Evolutionary conservation across 164 flowering plant species (phyloP).

Genomic region (Saururus chinensis): DNA sequence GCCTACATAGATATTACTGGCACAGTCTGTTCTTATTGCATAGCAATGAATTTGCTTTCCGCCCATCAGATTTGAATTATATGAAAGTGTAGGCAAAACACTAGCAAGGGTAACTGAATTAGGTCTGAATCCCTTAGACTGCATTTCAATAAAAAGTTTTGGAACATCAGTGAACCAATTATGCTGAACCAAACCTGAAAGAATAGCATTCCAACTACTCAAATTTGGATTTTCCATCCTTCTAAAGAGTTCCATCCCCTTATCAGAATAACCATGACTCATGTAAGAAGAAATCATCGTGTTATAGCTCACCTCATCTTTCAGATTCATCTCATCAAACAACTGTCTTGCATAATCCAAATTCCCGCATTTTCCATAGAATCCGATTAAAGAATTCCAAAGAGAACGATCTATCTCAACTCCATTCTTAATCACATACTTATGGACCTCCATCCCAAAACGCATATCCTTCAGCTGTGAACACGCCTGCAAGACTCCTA

Average conservation of each 20-base stretch:
- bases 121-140: slow-evolving; percentile 35
- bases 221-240: slow-evolving; percentile 35
- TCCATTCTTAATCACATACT: slow-evolving; percentile 21
- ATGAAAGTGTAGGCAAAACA: slow-evolving; percentile 54
- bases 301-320: slow-evolving; percentile 57
- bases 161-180: slow-evolving; percentile 27
- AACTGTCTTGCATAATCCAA: slow-evolving; percentile 63
- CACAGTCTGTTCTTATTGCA: slow-evolving; percentile 41
- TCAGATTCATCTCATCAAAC: slow-evolving; percentile 50
- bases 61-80: slow-evolving; percentile 39
- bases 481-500: slow-evolving; percentile 67
- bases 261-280: slow-evolving; percentile 55
- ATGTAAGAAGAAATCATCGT: slow-evolving; percentile 63
- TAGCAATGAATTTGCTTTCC: slow-evolving; percentile 64
- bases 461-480: slow-evolving; percentile 53
- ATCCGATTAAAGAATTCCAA: slow-evolving; percentile 49
- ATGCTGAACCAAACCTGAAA: slow-evolving; percentile 76
- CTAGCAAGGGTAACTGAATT: slow-evolving; percentile 63
- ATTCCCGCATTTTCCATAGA: slow-evolving; percentile 76
- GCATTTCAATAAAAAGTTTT: slow-evolving; percentile 46
- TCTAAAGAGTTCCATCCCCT: slow-evolving; percentile 51
- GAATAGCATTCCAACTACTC: slow-evolving; percentile 67
- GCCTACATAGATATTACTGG: slow-evolving; percentile 43
- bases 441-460: slow-evolving; percentile 64
- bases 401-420: slow-evolving; percentile 41